phyloP scores from a whole-genome alignment of 106 monocot species.

The Dioscorea dumetorum region DNA sequence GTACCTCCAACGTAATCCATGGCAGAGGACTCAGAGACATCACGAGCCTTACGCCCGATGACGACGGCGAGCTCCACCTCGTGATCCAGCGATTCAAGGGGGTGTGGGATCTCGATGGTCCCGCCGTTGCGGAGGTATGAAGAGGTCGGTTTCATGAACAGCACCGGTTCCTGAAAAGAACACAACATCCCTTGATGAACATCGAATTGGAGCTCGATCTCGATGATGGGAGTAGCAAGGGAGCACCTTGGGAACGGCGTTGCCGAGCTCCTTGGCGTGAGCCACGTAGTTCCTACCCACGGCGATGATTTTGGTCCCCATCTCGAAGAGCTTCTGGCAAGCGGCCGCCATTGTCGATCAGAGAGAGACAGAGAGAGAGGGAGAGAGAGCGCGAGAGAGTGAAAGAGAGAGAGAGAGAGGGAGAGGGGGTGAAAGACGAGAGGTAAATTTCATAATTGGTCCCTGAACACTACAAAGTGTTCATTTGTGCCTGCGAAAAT shows the following conservation, averaged over 20 bases:
- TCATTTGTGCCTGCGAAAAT: too few species aligned
- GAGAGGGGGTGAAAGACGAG: too few species aligned
- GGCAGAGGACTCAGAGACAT: slow-evolving; percentile 51
- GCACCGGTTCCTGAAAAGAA: slow-evolving; percentile 65
- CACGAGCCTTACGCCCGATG: slow-evolving; percentile 64
- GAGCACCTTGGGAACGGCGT: slow-evolving; percentile 81
- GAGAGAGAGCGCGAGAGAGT: too few species aligned
- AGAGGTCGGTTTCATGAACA: slow-evolving; percentile 96
- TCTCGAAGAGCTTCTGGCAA: slow-evolving; percentile 46
- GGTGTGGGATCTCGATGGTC: slow-evolving; percentile 79
- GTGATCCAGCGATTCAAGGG: slow-evolving; percentile 71
- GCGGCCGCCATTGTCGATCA: slow-evolving; percentile 15
- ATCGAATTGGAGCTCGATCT: too few species aligned
- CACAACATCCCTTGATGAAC: neutral
- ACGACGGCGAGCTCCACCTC: slow-evolving; percentile 97
- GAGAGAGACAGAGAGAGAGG: too few species aligned
- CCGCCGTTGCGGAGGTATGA: slow-evolving; percentile 79
- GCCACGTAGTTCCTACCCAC: slow-evolving; percentile 91
- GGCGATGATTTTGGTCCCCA: slow-evolving; percentile 81
- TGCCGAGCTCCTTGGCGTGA: slow-evolving; percentile 95
- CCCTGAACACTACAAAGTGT: too few species aligned
- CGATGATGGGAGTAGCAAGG: too few species aligned
- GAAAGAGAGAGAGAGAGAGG: too few species aligned
- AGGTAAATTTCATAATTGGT: too few species aligned
- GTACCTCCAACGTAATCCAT: slow-evolving; percentile 92